Evolutionary conservation across 2,329 filamentous ascomycete genomes (phyloP).

Genomic region (Venturia asperata): DNA sequence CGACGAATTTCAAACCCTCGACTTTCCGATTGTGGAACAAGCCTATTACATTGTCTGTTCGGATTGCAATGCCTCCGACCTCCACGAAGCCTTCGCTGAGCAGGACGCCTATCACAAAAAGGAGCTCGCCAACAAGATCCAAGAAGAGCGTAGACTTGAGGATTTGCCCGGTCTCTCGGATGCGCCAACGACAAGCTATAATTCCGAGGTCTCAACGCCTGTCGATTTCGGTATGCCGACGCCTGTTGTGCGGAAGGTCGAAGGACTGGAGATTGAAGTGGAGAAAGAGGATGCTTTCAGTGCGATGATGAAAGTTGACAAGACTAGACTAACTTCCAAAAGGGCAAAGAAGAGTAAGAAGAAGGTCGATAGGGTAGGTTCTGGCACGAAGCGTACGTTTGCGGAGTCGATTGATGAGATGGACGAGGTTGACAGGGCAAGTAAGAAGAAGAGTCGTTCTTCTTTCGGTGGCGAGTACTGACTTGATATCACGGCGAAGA

Average conservation of each 20-base stretch:
- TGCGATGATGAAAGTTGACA: not conserved
- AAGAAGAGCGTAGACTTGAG: not conserved
- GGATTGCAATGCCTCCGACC: conserved; percentile 29
- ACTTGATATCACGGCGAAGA: not conserved
- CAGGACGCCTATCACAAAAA: not conserved
- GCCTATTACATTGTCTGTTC: conserved; percentile 49
- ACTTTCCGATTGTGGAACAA: conserved; percentile 36
- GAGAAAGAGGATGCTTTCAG: not conserved
- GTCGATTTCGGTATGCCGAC: not conserved
- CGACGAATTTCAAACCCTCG: conserved; percentile 46
- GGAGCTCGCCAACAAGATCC: not conserved
- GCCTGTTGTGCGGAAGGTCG: not conserved
- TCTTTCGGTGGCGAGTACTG: not conserved
- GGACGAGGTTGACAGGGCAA: not conserved
- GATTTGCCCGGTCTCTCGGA: not conserved
- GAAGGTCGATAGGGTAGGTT: not conserved
- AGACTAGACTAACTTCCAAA: not conserved
- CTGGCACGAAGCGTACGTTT: conserved; percentile 1
- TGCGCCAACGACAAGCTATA: not conserved
- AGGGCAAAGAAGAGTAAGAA: not conserved
- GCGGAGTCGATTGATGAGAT: not conserved
- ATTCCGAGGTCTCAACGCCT: conserved; percentile 1
- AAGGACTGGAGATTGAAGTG: not conserved
- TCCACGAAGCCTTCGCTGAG: not conserved
- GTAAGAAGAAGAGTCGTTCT: not conserved